A percentile compares a stretch with the other conserved stretches of the same genome.
Evolutionary conservation across 1,284 basidiomycete species (phyloP).

Genomic region (Hemileia vastatrix): DNA sequence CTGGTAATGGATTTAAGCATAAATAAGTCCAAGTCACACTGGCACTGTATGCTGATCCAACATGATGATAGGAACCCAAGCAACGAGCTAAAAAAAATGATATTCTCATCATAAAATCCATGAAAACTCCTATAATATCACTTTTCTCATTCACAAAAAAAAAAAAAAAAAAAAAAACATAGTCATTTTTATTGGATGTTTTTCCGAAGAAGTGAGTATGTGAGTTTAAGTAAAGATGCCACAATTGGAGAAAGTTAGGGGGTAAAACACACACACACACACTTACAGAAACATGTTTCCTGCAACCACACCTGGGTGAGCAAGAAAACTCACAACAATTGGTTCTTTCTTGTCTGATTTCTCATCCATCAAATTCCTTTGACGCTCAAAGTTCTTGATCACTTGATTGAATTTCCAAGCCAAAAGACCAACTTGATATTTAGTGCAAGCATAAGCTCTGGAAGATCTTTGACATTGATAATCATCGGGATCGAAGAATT

Average conservation of each 20-base stretch:
- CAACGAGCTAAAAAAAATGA: constrained; percentile 16
- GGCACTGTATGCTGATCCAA: constrained; percentile 7
- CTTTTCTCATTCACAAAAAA: not conserved
- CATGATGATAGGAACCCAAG: constrained; percentile 18
- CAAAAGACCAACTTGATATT: constrained; percentile 44
- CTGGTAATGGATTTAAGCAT: too few relatives aligned
- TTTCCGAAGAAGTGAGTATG: not conserved
- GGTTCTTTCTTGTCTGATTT: constrained; percentile 23
- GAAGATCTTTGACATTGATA: constrained; percentile 36
- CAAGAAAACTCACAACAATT: constrained; percentile 28
- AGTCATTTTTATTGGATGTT: not conserved
- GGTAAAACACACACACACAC: not conserved
- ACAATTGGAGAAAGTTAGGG: not conserved
- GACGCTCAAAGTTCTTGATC: constrained; percentile 26
- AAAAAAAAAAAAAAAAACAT: not conserved
- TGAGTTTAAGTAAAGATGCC: not conserved
- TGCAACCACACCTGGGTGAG: constrained; percentile 44
- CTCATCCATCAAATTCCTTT: constrained; percentile 30
- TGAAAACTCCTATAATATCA: constrained; percentile 13
- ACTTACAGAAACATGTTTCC: constrained; percentile 37
- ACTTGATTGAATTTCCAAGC: constrained; percentile 39
- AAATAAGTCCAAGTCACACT: constrained; percentile 14
- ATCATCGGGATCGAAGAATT: constrained; percentile 37
- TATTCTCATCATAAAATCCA: constrained; percentile 16
- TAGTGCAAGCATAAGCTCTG: constrained; percentile 41